Evolutionary conservation across 495 filamentous ascomycete genomes (phyloP).

Genomic region (Trichoderma gamsii): DNA sequence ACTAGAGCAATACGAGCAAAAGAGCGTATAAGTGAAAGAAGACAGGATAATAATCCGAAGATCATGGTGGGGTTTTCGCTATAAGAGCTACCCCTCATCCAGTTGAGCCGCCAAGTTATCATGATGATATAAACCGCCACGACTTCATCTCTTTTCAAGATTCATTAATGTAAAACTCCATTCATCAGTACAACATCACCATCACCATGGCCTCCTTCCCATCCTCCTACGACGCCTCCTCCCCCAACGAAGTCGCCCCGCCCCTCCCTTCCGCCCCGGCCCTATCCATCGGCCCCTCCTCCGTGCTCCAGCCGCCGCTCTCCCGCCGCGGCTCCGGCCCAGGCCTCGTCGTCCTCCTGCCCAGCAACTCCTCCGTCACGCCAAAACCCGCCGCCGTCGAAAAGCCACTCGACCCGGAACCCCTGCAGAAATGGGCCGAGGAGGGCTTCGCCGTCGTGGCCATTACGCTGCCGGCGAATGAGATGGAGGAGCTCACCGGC

Average conservation of each 20-base stretch:
- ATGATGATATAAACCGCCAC: not conserved
- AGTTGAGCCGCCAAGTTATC: too few relatives aligned
- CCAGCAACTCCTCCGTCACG: not conserved
- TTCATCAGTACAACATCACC: not conserved
- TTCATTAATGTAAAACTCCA: too few relatives aligned
- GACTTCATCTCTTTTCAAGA: too few relatives aligned
- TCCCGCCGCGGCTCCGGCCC: constrained; percentile 51
- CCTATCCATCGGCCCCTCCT: not conserved
- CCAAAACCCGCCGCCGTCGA: constrained; percentile 8
- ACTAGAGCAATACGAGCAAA: too few relatives aligned
- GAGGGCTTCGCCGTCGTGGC: constrained; percentile 50
- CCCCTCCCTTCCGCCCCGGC: not conserved
- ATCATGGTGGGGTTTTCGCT: too few relatives aligned
- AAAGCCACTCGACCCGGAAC: constrained; percentile 29
- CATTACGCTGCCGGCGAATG: constrained; percentile 19
- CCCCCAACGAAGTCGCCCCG: not conserved
- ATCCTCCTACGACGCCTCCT: not conserved
- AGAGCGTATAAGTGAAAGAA: too few relatives aligned
- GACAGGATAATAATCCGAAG: too few relatives aligned
- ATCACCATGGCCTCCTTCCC: not conserved
- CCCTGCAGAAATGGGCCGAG: constrained; percentile 53
- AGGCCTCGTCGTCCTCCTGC: constrained; percentile 43
- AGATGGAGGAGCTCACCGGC: constrained; percentile 6
- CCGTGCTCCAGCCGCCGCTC: constrained; percentile 46
- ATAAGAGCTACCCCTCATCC: too few relatives aligned